Base-by-base conservation (phyloP, 1,284 basidiomycete genomes). In the Apiotrichum laibachii region DNA sequence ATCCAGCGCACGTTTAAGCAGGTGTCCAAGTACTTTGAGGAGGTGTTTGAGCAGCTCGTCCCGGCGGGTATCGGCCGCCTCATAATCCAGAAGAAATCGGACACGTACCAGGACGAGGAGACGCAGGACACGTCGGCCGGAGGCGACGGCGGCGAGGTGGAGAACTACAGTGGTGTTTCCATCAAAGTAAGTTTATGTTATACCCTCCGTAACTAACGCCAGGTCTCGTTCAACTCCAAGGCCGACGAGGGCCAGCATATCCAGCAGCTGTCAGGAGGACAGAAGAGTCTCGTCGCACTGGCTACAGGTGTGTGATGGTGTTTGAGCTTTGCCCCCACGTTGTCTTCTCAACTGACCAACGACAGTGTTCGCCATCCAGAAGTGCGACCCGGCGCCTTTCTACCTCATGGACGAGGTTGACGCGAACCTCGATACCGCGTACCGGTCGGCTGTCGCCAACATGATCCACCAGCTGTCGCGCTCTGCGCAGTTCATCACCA, bases 341-440 rank as follows among this genome's bases (percentile, higher is more conserved):
- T n/a, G n/a, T n/a, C n/a, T n/a, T n/a, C n/a, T n/a, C 8, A 3
- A 22, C 13, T 19, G 18, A 22, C 51, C 51, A 31, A 57, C 45
- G 4, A 21, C 67, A 88, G 94, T 99, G 19, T 99, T 99, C 72
- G 93, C 95, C 10, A 99, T 99, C 68, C 96, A 99, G 77, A 97
- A 96, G 78, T 98, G 94, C 76, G 96, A 99, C 72, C 96, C 96
- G 1, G 96, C 96, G 0, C 96, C 96, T 0, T 99, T 99, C 81
- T 99, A 99, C 78, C 83, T 99, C n/a, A 99, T 99, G 73, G 96
- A 99, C 75, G 96, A 99, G 87, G 98, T 98, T 72, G 95, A 99
- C 70, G 95, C 95, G 53, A 98, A 98, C 70, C 83, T 99, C 54
- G 96, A 99, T 70, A 92, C 95, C 7, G 92, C 98, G 80, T 97